Percentiles rank a stretch among this genome's conserved stretches.
These are phyloP conservation scores for Nitzschia sp. DNA, from an alignment of 108 stramenopile genomes.

Conservation along the genomic window DNA sequence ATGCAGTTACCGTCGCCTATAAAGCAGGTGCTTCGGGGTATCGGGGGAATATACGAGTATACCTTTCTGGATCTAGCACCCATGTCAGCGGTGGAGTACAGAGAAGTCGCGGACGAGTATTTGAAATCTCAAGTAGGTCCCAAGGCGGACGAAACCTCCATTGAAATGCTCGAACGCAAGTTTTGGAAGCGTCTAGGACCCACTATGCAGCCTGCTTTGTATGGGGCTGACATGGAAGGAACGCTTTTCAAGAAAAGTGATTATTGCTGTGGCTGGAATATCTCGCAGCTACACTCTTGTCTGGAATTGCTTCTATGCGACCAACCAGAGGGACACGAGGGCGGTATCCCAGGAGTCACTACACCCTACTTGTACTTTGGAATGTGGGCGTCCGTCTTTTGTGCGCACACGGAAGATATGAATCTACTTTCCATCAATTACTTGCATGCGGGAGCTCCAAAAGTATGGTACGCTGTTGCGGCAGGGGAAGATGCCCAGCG, in stretches of 20 bases:
- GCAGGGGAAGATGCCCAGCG: conserved; percentile 74
- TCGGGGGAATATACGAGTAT: conserved; percentile 87
- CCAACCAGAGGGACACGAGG: conserved; percentile 35
- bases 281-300: conserved; percentile 54
- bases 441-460: conserved; percentile 96
- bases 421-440: conserved; percentile 98
- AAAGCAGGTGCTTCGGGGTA: conserved; percentile 72
- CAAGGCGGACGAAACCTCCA: conserved; percentile 18
- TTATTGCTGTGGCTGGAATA: conserved; percentile 85
- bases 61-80: conserved; percentile 69
- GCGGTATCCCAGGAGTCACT: conserved; percentile 83
- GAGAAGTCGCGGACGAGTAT: conserved; percentile 79
- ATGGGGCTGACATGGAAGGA: conserved; percentile 96
- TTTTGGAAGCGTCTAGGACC: conserved; percentile 95
- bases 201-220: conserved; percentile 86
- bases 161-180: conserved; percentile 77
- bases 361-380: conserved; percentile 89
- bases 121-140: conserved; percentile 62
- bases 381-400: conserved; percentile 89
- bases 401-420: conserved; percentile 98
- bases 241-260: conserved; percentile 84
- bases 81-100: conserved; percentile 63
- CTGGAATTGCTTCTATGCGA: conserved; percentile 43
- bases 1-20: conserved; percentile 72
- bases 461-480: conserved; percentile 96